Evolutionary conservation across 495 filamentous ascomycete species (phyloP).

Genomic region (Tuber melanosporum): DNA sequence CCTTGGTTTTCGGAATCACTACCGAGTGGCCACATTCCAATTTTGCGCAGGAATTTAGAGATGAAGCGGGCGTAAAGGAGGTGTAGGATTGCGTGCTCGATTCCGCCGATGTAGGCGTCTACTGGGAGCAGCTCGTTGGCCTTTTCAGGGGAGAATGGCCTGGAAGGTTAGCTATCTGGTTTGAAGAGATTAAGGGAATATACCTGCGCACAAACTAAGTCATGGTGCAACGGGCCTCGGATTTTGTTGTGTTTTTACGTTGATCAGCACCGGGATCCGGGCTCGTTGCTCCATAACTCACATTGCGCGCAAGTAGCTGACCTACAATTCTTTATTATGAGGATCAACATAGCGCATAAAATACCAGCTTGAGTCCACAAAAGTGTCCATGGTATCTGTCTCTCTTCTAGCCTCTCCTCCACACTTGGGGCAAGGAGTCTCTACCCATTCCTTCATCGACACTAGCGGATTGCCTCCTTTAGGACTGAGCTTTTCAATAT

Average conservation of each 20-base stretch:
- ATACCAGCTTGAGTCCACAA: constrained; percentile 92
- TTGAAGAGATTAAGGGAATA: neutral
- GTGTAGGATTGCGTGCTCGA: constrained; percentile 86
- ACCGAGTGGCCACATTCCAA: constrained; percentile 49
- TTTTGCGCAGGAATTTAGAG: constrained; percentile 67
- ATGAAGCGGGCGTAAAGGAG: constrained; percentile 89
- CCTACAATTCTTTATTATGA: constrained; percentile 49
- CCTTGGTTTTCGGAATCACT: constrained; percentile 40
- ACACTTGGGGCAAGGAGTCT: constrained; percentile 70
- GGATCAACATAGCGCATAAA: constrained; percentile 72
- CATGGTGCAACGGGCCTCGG: too few species aligned
- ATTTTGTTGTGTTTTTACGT: too few species aligned
- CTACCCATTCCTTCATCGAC: constrained; percentile 62
- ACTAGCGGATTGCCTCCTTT: constrained; percentile 73
- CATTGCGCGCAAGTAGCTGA: neutral
- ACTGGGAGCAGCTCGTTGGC: constrained; percentile 60
- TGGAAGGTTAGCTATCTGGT: constrained; percentile 7
- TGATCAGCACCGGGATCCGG: too few species aligned
- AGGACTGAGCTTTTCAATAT: constrained; percentile 57
- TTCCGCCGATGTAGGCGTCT: constrained; percentile 78
- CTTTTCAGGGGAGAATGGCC: constrained; percentile 54
- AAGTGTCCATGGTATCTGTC: constrained; percentile 94
- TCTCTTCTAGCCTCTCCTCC: constrained; percentile 64
- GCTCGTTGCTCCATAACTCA: too few species aligned
- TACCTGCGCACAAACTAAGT: too few species aligned